Percentiles rank a stretch among this genome's conserved stretches.
Evolutionary conservation across 2,329 filamentous ascomycete genomes (phyloP).

Genomic region (Biscogniauxia marginata): DNA sequence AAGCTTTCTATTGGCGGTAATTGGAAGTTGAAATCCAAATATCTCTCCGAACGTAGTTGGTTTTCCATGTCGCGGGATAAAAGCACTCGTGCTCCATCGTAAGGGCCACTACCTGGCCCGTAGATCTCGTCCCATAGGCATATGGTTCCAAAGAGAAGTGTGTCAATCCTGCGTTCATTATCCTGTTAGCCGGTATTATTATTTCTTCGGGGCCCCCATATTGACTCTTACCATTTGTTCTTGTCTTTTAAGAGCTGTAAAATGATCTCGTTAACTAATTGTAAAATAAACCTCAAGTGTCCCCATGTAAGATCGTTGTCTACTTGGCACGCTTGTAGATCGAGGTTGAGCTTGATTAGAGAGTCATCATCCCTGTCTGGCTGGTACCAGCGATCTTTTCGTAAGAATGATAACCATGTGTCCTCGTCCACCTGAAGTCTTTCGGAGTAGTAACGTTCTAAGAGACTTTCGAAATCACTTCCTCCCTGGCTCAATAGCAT

Average conservation of each 20-base stretch:
- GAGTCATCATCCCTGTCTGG: no score
- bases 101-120: background rate
- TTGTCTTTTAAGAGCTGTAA: conserved; percentile 1
- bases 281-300: background rate
- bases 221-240: conserved; percentile 5
- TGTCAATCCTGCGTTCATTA: background rate
- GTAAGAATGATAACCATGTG: background rate
- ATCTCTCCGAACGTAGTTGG: no score
- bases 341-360: background rate
- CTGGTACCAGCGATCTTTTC: background rate
- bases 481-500: background rate
- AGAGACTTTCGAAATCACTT: background rate
- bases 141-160: background rate
- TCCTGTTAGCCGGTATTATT: background rate
- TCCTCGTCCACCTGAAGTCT: background rate
- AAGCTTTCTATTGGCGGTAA: no score
- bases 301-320: background rate
- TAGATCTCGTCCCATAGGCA: background rate
- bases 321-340: background rate
- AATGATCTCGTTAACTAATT: conserved; percentile 6
- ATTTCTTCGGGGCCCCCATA: background rate
- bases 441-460: background rate
- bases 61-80: no score
- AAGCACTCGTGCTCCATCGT: background rate
- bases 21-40: no score